A percentile compares a stretch with the other conserved stretches of the same genome.
Conservation (phyloP, 495 filamentous ascomycete species). For the Lichenothelia convexa region DNA sequence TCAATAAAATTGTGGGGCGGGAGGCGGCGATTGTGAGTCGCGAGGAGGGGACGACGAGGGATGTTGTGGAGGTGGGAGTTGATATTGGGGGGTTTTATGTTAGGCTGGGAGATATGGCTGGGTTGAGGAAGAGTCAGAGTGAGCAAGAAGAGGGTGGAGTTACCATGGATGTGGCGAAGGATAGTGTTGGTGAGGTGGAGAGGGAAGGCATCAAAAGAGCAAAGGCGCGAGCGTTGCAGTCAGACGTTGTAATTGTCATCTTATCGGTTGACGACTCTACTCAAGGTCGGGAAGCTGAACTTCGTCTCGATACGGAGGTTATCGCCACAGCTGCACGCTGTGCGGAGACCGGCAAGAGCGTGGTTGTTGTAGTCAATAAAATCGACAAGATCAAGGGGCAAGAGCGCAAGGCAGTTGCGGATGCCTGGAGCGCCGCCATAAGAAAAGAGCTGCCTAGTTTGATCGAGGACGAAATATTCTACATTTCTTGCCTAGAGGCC, state of each 20-base stretch:
- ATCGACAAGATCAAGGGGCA: conserved; percentile 36
- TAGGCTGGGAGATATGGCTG: conserved; percentile 81
- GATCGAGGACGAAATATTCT: conserved; percentile 29
- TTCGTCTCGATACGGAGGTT: conserved; percentile 40
- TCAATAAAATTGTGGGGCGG: conserved; percentile 79
- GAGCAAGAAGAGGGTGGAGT: neutral
- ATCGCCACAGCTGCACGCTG: conserved; percentile 36
- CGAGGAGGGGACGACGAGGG: conserved; percentile 82
- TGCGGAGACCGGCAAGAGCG: conserved; percentile 34
- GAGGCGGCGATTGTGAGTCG: conserved; percentile 88
- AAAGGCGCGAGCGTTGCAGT: conserved; percentile 57
- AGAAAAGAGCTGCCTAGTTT: conserved; percentile 14
- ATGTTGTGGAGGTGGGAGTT: conserved; percentile 82
- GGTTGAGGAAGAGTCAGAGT: conserved; percentile 35
- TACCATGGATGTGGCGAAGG: conserved; percentile 10
- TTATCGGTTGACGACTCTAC: conserved; percentile 40
- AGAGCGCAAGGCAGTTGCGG: conserved; percentile 5
- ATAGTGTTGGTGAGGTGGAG: conserved; percentile 55
- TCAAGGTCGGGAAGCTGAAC: conserved; percentile 10
- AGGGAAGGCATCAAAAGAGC: conserved; percentile 81
- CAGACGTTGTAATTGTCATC: conserved; percentile 74
- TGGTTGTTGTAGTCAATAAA: conserved; percentile 70
- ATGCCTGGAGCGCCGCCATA: conserved; percentile 7
- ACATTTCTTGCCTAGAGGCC: conserved; percentile 48
- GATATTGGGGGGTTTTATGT: conserved; percentile 82